Conservation (phyloP, 495 filamentous ascomycete genomes). For the Penicillium simplicissimum region DNA sequence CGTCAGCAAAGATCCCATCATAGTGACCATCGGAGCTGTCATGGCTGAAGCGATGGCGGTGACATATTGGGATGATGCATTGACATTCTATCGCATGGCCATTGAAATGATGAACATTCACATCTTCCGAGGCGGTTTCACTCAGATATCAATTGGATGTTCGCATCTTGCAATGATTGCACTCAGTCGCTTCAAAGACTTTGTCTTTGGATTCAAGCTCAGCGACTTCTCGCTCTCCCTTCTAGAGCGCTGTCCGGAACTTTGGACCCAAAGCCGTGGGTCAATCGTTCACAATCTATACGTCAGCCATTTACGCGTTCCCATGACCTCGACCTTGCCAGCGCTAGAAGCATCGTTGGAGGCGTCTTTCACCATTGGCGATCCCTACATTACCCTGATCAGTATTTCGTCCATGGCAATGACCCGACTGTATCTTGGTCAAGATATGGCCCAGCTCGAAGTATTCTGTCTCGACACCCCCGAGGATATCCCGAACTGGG, state of each 20-base stretch:
- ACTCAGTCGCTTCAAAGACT: conserved; percentile 69
- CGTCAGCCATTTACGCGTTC: conserved; percentile 68
- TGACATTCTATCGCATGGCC: conserved; percentile 75
- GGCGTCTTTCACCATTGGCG: conserved; percentile 67
- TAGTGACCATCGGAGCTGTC: conserved; percentile 70
- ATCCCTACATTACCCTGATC: conserved; percentile 72
- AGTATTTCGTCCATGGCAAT: conserved; percentile 72
- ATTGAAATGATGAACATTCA: conserved; percentile 71
- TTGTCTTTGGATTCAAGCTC: conserved; percentile 65
- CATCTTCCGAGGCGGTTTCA: conserved; percentile 63
- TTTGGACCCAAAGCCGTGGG: conserved; percentile 68
- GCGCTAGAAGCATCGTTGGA: conserved; percentile 70
- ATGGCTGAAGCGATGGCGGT: conserved; percentile 74
- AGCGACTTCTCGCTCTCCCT: conserved; percentile 64
- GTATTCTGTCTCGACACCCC: conserved; percentile 69
- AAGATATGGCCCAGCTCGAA: conserved; percentile 76
- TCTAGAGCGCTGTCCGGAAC: conserved; percentile 65
- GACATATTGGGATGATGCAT: conserved; percentile 78
- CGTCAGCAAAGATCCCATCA: conserved; percentile 49
- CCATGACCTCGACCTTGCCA: conserved; percentile 59
- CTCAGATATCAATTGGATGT: conserved; percentile 75
- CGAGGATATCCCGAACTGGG: conserved; percentile 76
- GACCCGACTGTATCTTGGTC: conserved; percentile 69
- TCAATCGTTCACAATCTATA: conserved; percentile 73
- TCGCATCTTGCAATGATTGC: conserved; percentile 73